Evolutionary conservation across 768 basidiomycete genomes (phyloP).

Genomic region (Pleurotus eryngii): DNA sequence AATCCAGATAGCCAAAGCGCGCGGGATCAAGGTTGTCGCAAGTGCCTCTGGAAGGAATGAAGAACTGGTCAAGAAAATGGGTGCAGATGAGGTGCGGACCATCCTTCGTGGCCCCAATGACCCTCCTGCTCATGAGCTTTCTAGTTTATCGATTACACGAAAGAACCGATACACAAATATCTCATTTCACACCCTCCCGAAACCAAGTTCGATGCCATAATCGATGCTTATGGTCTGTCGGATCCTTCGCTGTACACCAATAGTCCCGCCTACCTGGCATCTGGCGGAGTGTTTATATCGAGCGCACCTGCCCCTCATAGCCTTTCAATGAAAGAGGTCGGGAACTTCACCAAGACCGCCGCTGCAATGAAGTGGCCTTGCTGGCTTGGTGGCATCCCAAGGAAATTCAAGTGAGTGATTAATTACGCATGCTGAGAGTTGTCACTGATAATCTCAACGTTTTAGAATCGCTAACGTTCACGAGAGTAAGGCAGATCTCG

Average conservation of each 20-base stretch:
- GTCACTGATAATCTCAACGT: neutral
- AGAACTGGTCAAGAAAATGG: conserved; percentile 51
- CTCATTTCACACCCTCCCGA: conserved; percentile 42
- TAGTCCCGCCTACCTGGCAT: conserved; percentile 51
- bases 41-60: conserved; percentile 62
- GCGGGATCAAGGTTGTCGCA: conserved; percentile 55
- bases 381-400: conserved; percentile 51
- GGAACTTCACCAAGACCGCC: conserved; percentile 27
- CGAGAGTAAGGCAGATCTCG: conserved; percentile 31
- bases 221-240: conserved; percentile 53
- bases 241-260: conserved; percentile 48
- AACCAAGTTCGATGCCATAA: conserved; percentile 52
- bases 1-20: conserved; percentile 69
- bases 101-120: neutral
- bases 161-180: conserved; percentile 42
- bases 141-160: conserved; percentile 63
- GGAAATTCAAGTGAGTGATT: conserved; percentile 40
- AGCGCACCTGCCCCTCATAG: conserved; percentile 44
- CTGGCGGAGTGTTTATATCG: conserved; percentile 49
- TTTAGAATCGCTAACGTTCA: conserved; percentile 30
- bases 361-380: conserved; percentile 37
- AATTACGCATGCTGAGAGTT: neutral
- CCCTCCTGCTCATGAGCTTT: neutral
- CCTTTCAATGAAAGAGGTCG: conserved; percentile 25
- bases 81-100: conserved; percentile 59